A percentile compares a stretch with the other conserved stretches of the same genome.
Evolutionary conservation across 2,329 filamentous ascomycete species (phyloP).

Genomic region (Blastomyces emzantsi): DNA sequence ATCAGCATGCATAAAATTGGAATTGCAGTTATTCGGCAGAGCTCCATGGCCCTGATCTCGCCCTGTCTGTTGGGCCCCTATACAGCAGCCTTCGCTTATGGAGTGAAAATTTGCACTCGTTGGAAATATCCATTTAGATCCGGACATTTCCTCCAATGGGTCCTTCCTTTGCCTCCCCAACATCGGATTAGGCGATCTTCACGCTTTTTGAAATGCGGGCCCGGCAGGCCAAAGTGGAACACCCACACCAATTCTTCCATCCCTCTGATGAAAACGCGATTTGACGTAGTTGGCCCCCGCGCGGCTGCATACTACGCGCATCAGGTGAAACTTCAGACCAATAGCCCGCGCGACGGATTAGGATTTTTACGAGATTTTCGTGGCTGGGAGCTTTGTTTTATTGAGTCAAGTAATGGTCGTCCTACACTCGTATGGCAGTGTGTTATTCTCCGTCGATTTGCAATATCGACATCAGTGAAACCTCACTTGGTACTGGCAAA

Average conservation of each 20-base stretch:
- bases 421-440: neutral
- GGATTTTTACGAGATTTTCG: neutral
- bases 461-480: neutral
- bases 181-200: neutral
- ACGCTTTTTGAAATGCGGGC: neutral
- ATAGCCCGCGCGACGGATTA: neutral
- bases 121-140: neutral
- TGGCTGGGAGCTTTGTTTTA: neutral
- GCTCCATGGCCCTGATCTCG: neutral
- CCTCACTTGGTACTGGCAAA: neutral
- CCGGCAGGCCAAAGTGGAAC: neutral
- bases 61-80: slow-evolving; percentile 1
- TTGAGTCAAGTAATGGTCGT: neutral
- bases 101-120: neutral
- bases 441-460: neutral
- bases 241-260: neutral
- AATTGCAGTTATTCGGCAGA: neutral
- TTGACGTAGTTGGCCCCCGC: neutral
- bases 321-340: neutral
- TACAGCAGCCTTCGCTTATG: neutral
- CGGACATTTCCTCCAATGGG: neutral
- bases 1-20: neutral
- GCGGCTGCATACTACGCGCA: neutral
- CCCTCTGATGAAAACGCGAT: neutral
- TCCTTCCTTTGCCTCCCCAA: neutral